phyloP scores from a whole-genome alignment of 2,329 filamentous ascomycete genomes.

The Whalleya microplaca region DNA sequence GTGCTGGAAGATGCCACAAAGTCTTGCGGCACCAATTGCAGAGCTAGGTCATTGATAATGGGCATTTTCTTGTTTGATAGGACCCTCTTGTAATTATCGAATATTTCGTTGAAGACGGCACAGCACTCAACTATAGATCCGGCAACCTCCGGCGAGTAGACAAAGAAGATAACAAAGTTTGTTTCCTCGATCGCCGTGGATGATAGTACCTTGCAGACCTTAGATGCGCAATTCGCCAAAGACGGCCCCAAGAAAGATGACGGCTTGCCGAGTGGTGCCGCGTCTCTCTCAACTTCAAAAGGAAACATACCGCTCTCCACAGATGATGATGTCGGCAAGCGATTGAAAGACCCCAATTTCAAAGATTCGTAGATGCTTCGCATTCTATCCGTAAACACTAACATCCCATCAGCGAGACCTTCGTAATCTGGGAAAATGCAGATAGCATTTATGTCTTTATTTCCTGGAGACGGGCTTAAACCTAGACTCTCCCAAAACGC shows the following conservation, averaged over 20 bases:
- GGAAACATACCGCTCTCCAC: constrained; percentile 54
- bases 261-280: constrained; percentile 45
- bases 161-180: constrained; percentile 76
- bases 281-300: constrained; percentile 51
- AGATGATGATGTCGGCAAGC: constrained; percentile 47
- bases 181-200: constrained; percentile 48
- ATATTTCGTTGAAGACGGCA: constrained; percentile 72
- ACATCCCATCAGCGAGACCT: constrained; percentile 63
- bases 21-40: constrained; percentile 74
- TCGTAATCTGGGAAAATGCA: constrained; percentile 72
- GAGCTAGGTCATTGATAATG: constrained; percentile 66
- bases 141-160: constrained; percentile 68
- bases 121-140: constrained; percentile 71
- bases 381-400: constrained; percentile 68
- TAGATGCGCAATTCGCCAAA: constrained; percentile 52
- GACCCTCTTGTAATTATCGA: constrained; percentile 62
- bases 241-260: constrained; percentile 49
- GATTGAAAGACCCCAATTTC: constrained; percentile 69
- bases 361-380: constrained; percentile 74
- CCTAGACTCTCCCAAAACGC: constrained; percentile 83
- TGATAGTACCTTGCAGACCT: constrained; percentile 51
- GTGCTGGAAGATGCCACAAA: constrained; percentile 66
- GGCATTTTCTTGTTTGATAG: constrained; percentile 52
- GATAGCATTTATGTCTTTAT: constrained; percentile 72
- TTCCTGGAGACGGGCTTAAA: constrained; percentile 69